Evolutionary conservation across 805 yeast genomes (phyloP), one percentile per base, ranked within the genome.

Genomic region (Candida pseudoglaebosa): DNA sequence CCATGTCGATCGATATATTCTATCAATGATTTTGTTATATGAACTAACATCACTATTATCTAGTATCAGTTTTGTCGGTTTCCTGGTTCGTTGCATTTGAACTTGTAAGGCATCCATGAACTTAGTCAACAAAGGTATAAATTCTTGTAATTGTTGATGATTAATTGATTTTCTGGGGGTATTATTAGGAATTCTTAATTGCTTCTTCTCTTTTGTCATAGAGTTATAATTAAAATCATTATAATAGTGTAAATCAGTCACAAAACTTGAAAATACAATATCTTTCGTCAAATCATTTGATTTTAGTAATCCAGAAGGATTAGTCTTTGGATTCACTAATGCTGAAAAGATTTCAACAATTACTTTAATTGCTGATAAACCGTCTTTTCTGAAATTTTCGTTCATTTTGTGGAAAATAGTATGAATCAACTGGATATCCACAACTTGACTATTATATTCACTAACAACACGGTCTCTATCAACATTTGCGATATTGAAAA

Each of bases 351-450:
- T 39, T 33, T 65, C 70, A 16, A 49, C 46, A 3, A 60, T 55
- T 17, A 53, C 44, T 1, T 48, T 39, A n/a, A 51, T 53, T 4
- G 52, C 42, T 4, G 62, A 52, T 8, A 26, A 32, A 16, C 49
- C 47, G 24, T 41, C 36, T 14, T 28, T 20, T 32, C 47, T 50
- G 21, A 50, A 48, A 37, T 51, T 43, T 31, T 57, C 62, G 37
- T 53, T 54, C 17, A 64, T 49, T 41, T 59, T 62, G 48, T 50
- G 61, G 30, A 68, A 56, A 38, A 66, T 56, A 30, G 54, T 56
- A 30, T 65, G 67, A 7, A 68, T 49, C 24, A 62, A 45, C 41
- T 53, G 49, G 5, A 53, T 46, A 42, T 67, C 73, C 3, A 64
- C 48, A n/a, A 26, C 22, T 12, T 37, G 32, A 13, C 20, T 19